phyloP scores from a whole-genome alignment of 768 basidiomycete species.

The Exsudoporus frostii region DNA sequence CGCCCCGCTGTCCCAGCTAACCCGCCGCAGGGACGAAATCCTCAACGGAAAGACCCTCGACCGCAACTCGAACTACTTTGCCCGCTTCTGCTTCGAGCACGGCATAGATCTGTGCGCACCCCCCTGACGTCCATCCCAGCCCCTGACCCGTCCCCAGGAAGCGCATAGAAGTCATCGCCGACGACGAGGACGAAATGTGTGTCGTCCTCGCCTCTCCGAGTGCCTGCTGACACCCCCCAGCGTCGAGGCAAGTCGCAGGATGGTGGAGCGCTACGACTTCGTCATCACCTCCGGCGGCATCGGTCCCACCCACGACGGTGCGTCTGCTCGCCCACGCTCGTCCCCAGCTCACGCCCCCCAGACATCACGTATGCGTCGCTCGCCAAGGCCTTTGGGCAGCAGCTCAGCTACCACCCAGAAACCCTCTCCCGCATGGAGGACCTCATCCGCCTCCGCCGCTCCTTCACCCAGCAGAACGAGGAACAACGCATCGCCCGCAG shows the following conservation, averaged over 20 bases:
- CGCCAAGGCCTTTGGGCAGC: conserved; percentile 76
- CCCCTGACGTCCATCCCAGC: neutral
- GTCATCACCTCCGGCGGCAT: conserved; percentile 92
- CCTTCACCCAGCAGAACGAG: conserved; percentile 58
- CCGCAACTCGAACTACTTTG: conserved; percentile 82
- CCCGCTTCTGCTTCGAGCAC: conserved; percentile 84
- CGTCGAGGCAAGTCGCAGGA: conserved; percentile 77
- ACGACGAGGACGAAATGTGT: conserved; percentile 85
- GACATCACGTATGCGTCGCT: conserved; percentile 91
- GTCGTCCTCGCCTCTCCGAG: neutral
- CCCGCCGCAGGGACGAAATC: conserved; percentile 70
- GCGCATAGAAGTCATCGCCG: conserved; percentile 87
- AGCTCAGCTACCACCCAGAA: conserved; percentile 71
- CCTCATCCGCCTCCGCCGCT: conserved; percentile 52
- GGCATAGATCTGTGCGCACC: conserved; percentile 68
- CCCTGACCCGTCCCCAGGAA: conserved; percentile 45
- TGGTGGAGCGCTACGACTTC: conserved; percentile 82
- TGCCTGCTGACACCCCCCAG: conserved; percentile 36
- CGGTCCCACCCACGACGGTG: conserved; percentile 88
- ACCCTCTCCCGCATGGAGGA: conserved; percentile 72
- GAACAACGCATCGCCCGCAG: conserved; percentile 75
- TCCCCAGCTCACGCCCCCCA: conserved; percentile 23
- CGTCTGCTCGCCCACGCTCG: conserved; percentile 7
- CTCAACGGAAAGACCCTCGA: conserved; percentile 89
- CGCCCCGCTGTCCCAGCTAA: neutral